These are phyloP conservation scores for Fusarium nematophilum DNA, from an alignment of 2,329 filamentous ascomycete genomes.

Conservation along the genomic window DNA sequence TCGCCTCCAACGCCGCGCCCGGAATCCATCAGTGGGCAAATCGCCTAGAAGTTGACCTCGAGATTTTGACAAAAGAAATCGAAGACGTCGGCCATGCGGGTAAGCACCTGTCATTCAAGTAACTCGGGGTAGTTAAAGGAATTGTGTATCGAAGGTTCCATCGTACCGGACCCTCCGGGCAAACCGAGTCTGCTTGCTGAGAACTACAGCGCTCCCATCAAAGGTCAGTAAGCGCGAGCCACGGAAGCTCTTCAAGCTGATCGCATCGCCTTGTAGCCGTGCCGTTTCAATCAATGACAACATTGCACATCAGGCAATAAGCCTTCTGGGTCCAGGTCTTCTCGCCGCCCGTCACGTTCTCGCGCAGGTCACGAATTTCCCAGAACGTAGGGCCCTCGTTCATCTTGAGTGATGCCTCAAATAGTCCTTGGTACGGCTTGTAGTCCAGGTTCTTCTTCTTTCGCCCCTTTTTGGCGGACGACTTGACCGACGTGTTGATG, in stretches of 20 bases:
- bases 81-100: constrained; percentile 15
- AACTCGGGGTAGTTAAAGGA: constrained; percentile 1
- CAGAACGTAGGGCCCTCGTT: constrained; percentile 60
- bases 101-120: constrained; percentile 8
- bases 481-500: constrained; percentile 40
- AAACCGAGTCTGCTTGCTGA: constrained; percentile 2
- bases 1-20: constrained; percentile 45
- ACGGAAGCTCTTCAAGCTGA: constrained; percentile 9
- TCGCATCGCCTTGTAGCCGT: background rate
- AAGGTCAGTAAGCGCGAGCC: constrained; percentile 21
- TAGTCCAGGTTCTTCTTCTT: constrained; percentile 53
- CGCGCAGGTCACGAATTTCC: constrained; percentile 64
- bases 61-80: constrained; percentile 38
- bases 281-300: constrained; percentile 55
- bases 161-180: constrained; percentile 7
- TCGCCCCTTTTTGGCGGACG: constrained; percentile 49
- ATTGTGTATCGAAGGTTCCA: constrained; percentile 3
- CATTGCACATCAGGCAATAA: constrained; percentile 62
- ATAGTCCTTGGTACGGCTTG: constrained; percentile 64
- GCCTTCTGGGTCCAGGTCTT: constrained; percentile 65
- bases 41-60: constrained; percentile 39
- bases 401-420: constrained; percentile 62
- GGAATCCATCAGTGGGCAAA: constrained; percentile 41
- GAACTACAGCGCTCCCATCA: constrained; percentile 10
- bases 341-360: constrained; percentile 59